Evolutionary conservation across 2,329 filamentous ascomycete genomes (phyloP), one percentile per base, ranked within the genome.

Genomic region (Pseudogymnoascus sp.): DNA sequence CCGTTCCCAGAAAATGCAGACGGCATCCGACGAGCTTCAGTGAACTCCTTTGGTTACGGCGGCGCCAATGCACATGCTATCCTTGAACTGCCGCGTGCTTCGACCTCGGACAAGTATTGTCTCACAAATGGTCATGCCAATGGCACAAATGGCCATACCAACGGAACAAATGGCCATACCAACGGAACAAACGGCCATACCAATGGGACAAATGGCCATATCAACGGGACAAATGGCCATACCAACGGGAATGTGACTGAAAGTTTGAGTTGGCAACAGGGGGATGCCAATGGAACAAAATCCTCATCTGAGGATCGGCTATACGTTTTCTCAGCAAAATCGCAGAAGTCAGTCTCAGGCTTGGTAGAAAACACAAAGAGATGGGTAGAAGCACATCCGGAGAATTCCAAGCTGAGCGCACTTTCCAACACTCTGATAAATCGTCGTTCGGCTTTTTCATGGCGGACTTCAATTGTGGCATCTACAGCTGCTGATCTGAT

Each of bases 41-140:
- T 70, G 13, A 70, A 69, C 33, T 64, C 31, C 17, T 69, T 80
- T 57, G 78, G 78, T 0, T 79, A 77, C 28, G 78, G 78, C 7
- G 78, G 78, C 17, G 77, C 78, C n/a, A 80, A 80, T 65, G 77
- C 76, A 2, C 78, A 80, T 67, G 73, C 73, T 3, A 73, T 80
- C 3, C 69, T 69, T 63, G 70, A 73, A 36, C 72, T 70, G 21
- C 19, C 60, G 42, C 36, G 10, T 33, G 36, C 60, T 60, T 36
- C 23, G 33, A 6, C 31, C 33, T 23, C 19, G 57, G 31, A 15
- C 19, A 33, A 38, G 38, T 42, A 42, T 42, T 1, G 57, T 35
- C 19, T 36, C 23, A 38, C 57, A 28, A 60, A 60, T 7, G 53
- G 53, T 11, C 28, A 60, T 31, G 4, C n/a, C n/a, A 60, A 60